Base-by-base conservation (phyloP, 1,139 yeast species). In the Zygoascus sp. region DNA sequence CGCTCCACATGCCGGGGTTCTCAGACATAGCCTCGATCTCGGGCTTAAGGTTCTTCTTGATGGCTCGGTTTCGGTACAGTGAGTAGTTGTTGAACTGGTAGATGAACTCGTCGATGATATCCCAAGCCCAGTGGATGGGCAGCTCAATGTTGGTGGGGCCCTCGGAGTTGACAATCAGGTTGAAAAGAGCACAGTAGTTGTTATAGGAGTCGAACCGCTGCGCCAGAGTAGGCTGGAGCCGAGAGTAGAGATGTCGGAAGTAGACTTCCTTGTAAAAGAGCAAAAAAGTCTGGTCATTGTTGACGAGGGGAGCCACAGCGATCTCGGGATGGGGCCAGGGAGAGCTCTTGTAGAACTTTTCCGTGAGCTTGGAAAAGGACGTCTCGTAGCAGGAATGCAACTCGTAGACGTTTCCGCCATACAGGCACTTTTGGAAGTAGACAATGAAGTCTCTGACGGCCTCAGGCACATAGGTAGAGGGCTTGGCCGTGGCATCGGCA, bases 101-200 rank as follows among this genome's bases (percentile, higher is more conserved):
- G 55, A 74, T 72, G 59, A 74, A 74, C 60, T 74, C 78, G 51
- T 74, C 78, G 53, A 74, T 66, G 50, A 74, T 72, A 48, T 74
- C 77, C 77, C 77, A 74, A 27, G 72, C 64, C 77, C 77, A 74
- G 56, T 69, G 65, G 51, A 64, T 66, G 43, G 78, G 77, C 42
- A 74, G 58, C 55, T 73, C 77, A 46, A 72, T 63, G 42, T 68
- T 67, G 17, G 66, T 69, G 25, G 76, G 74, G 21, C 66, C 69
- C 46, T 67, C 70, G 37, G 67, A 62, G 61, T 71, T 72, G 53
- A 74, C 63, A 46, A 74, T 65, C 52, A 67, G 60, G 59, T 72
- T 72, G 64, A 74, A 74, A 54, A 73, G 60, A 52, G 68, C 69
- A 58, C 77, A 73, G 61, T 74, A 74, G 60, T 74, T 74, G 59